A percentile compares a stretch with the other conserved stretches of the same genome.
Evolutionary conservation across 495 filamentous ascomycete species (phyloP).

Genomic region (Alectoria sarmentosa): DNA sequence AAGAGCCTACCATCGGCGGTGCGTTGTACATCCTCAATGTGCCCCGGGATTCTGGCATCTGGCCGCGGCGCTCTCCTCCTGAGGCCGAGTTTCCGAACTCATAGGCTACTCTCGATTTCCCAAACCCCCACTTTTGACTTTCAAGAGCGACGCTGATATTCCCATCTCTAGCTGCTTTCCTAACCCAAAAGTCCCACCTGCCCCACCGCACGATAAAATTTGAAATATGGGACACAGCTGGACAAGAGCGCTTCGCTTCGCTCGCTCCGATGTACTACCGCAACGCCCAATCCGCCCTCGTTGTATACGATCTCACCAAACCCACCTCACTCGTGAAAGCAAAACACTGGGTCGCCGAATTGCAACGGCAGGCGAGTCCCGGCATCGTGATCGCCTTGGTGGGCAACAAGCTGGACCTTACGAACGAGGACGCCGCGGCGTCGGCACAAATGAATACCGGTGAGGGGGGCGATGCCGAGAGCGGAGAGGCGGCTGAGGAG

Average conservation of each 20-base stretch:
- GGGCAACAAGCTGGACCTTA: slow-evolving; percentile 95
- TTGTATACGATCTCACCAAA: slow-evolving; percentile 98
- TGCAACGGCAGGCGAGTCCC: slow-evolving; percentile 94
- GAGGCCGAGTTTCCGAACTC: background rate
- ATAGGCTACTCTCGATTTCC: background rate
- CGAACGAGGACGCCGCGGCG: slow-evolving; percentile 39
- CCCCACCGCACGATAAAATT: slow-evolving; percentile 98
- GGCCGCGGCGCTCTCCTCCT: background rate
- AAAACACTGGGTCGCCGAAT: slow-evolving; percentile 97
- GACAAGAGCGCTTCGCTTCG: slow-evolving; percentile 95
- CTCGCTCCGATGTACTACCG: slow-evolving; percentile 99
- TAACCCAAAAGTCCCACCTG: slow-evolving; percentile 97
- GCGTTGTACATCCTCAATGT: slow-evolving; percentile 33
- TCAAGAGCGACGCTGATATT: background rate
- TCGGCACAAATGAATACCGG: slow-evolving; percentile 17
- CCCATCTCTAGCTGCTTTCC: slow-evolving; percentile 70
- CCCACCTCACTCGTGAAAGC: slow-evolving; percentile 92
- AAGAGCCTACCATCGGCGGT: slow-evolving; percentile 99
- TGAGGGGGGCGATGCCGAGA: slow-evolving; percentile 35
- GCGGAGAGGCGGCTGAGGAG: slow-evolving; percentile 49
- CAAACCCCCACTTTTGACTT: background rate
- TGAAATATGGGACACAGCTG: slow-evolving; percentile 99
- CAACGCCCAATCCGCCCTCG: slow-evolving; percentile 96
- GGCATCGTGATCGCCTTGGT: slow-evolving; percentile 97
- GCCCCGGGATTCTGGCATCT: background rate